Conservation (phyloP, 1,139 yeast species). For the Lodderomyces metapsilosis region DNA sequence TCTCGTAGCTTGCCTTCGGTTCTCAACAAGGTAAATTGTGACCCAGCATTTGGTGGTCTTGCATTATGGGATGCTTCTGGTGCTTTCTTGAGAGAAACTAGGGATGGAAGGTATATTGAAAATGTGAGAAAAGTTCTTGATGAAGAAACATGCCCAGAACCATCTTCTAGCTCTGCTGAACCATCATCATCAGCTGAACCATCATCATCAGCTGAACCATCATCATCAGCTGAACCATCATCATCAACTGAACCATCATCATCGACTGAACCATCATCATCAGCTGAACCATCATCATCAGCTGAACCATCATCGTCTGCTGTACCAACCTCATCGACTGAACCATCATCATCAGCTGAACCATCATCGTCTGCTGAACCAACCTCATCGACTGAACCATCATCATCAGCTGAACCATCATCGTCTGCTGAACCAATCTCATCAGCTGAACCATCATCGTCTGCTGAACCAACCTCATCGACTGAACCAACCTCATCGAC, state of each 20-base stretch:
- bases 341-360: conserved; percentile 1
- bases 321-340: not conserved
- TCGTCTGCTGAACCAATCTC: not conserved
- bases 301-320: not conserved
- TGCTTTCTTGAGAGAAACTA: conserved; percentile 52
- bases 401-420: not conserved
- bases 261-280: not conserved
- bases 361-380: not conserved
- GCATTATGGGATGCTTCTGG: conserved; percentile 42
- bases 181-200: not conserved
- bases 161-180: conserved; percentile 9
- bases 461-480: not conserved
- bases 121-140: conserved; percentile 14
- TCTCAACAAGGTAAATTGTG: conserved; percentile 17
- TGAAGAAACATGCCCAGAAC: conserved; percentile 10
- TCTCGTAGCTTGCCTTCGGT: conserved; percentile 20
- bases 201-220: not conserved
- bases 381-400: not conserved
- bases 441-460: not conserved
- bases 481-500: not conserved
- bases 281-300: not conserved
- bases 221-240: not conserved
- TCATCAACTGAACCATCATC: not conserved
- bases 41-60: conserved; percentile 24
- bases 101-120: conserved; percentile 13